phyloP scores from a whole-genome alignment of 1,139 yeast genomes.

The Geotrichum reessii region DNA sequence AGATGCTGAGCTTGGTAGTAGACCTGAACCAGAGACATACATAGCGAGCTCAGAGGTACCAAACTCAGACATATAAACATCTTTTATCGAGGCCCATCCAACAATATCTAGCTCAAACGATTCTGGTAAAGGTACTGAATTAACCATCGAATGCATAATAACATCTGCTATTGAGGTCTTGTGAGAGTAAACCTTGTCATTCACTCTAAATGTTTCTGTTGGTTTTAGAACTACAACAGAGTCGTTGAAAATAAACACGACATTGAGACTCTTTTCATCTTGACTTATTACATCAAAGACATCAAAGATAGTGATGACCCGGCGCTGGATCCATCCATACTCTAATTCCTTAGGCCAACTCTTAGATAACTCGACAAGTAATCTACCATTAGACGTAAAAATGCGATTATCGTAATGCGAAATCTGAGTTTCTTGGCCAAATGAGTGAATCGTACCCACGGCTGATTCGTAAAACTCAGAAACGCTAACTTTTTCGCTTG shows the following conservation, averaged over 20 bases:
- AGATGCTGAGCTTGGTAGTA: constrained; percentile 7
- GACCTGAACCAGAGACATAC: constrained; percentile 17
- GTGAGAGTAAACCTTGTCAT: constrained; percentile 38
- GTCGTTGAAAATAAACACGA: constrained; percentile 76
- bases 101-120: constrained; percentile 66
- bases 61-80: constrained; percentile 35
- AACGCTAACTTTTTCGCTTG: constrained; percentile 34
- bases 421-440: constrained; percentile 45
- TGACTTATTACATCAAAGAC: constrained; percentile 41
- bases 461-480: constrained; percentile 50
- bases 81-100: constrained; percentile 62
- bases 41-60: constrained; percentile 23
- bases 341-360: constrained; percentile 86
- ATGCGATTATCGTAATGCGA: constrained; percentile 57
- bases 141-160: constrained; percentile 81
- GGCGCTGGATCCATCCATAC: constrained; percentile 79
- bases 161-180: constrained; percentile 68
- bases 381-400: constrained; percentile 87
- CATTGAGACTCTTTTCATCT: constrained; percentile 37
- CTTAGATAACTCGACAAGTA: constrained; percentile 73
- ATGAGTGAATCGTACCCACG: constrained; percentile 68
- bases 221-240: constrained; percentile 56
- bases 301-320: constrained; percentile 79
- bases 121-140: constrained; percentile 70
- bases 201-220: constrained; percentile 30